Conservation (phyloP, 306 rosid species). For the Rosa chinensis region DNA sequence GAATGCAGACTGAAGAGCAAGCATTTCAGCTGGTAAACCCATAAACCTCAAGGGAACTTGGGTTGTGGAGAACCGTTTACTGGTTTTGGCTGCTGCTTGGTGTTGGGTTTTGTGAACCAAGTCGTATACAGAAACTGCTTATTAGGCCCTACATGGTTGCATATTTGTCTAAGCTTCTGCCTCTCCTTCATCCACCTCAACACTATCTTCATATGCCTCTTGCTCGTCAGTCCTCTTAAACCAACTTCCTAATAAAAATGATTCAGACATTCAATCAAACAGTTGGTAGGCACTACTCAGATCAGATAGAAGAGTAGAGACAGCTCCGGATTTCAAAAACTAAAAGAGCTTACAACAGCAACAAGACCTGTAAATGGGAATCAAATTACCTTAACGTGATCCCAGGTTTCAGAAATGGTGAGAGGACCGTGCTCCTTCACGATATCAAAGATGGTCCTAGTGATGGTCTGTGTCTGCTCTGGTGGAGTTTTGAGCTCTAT, state of each 20-base stretch:
- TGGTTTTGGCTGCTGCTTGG: constrained; percentile 33
- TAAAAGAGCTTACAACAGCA: background rate
- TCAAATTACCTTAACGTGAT: constrained; percentile 60
- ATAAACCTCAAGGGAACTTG: constrained; percentile 26
- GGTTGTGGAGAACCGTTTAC: constrained; percentile 34
- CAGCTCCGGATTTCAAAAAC: background rate
- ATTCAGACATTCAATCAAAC: background rate
- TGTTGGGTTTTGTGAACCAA: constrained; percentile 65
- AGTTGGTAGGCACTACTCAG: background rate
- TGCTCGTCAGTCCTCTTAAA: constrained; percentile 73
- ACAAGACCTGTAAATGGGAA: background rate
- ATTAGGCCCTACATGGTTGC: constrained; percentile 77
- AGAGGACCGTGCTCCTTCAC: constrained; percentile 90
- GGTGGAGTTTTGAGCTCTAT: constrained; percentile 62
- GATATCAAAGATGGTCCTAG: constrained; percentile 64
- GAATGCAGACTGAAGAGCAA: background rate
- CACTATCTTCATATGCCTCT: constrained; percentile 81
- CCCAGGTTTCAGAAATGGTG: constrained; percentile 79
- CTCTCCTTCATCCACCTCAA: constrained; percentile 96
- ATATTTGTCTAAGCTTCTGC: constrained; percentile 74
- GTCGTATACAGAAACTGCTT: constrained; percentile 87
- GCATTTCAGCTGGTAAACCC: background rate
- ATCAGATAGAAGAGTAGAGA: background rate
- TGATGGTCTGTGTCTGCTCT: constrained; percentile 78
- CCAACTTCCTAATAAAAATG: constrained; percentile 67